phyloP scores from a whole-genome alignment of 1,284 basidiomycete species.

The Malassezia japonica region DNA sequence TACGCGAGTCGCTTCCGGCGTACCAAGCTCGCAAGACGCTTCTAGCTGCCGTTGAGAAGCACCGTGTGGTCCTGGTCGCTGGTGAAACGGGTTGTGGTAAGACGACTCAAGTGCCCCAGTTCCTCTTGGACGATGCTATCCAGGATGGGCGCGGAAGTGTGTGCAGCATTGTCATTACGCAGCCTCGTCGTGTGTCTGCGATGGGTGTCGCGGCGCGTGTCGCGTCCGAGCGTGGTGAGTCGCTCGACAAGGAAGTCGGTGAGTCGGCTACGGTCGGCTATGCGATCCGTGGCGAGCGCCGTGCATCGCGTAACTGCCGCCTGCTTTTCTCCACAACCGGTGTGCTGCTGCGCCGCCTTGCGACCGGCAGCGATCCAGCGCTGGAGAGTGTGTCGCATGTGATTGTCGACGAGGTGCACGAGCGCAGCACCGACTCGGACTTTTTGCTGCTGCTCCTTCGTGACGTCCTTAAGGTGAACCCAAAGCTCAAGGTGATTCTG shows the following conservation, averaged over 20 bases:
- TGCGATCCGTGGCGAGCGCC: constrained; percentile 79
- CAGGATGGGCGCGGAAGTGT: constrained; percentile 57
- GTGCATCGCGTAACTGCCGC: constrained; percentile 53
- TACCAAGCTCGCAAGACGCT: constrained; percentile 70
- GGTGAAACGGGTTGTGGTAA: constrained; percentile 68
- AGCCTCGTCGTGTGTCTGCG: constrained; percentile 79
- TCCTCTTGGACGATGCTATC: constrained; percentile 66
- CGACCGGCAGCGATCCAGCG: constrained; percentile 60
- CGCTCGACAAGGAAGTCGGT: constrained; percentile 51
- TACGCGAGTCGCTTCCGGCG: constrained; percentile 59
- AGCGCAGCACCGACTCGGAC: constrained; percentile 80
- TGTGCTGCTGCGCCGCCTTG: constrained; percentile 68
- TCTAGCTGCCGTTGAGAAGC: constrained; percentile 19
- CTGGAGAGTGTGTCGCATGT: constrained; percentile 69
- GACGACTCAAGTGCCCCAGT: constrained; percentile 71
- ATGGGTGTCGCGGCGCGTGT: constrained; percentile 81
- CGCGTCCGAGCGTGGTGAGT: constrained; percentile 70
- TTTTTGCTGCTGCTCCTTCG: constrained; percentile 75
- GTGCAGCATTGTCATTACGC: constrained; percentile 75
- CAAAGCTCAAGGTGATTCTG: constrained; percentile 64
- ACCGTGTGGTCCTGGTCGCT: constrained; percentile 27
- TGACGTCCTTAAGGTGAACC: constrained; percentile 64
- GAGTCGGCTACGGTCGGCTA: constrained; percentile 61
- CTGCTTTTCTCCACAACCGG: constrained; percentile 87
- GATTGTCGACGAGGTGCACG: constrained; percentile 86